These are phyloP conservation scores for Clavispora asparagi DNA, from an alignment of 805 yeast species.

Conservation along the genomic window DNA sequence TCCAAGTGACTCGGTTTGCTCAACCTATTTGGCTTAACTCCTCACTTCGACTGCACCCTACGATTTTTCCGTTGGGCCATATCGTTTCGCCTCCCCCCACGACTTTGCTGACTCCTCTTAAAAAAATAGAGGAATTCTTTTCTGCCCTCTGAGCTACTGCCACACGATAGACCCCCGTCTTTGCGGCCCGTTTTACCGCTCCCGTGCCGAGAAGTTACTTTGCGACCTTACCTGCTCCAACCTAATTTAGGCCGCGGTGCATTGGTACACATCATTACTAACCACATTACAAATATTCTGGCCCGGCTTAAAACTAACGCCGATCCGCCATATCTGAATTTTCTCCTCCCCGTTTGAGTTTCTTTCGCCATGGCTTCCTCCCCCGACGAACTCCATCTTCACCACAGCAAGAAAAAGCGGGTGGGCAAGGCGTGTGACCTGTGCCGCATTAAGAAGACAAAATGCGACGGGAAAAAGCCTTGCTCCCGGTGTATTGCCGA, in stretches of 20 bases:
- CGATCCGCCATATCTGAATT: neutral
- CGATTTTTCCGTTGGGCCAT: too few relatives aligned
- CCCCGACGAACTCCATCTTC: conserved; percentile 10
- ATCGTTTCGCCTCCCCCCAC: too few relatives aligned
- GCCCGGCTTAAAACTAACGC: neutral
- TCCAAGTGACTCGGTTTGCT: too few relatives aligned
- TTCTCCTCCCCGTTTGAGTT: neutral
- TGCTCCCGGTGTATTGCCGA: conserved; percentile 52
- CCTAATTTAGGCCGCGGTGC: neutral
- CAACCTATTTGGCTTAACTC: neutral
- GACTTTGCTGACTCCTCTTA: too few relatives aligned
- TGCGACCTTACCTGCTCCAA: too few relatives aligned
- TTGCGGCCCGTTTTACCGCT: too few relatives aligned
- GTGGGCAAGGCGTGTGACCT: conserved; percentile 64
- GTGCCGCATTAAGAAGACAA: conserved; percentile 58
- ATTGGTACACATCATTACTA: neutral
- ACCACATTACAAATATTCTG: neutral
- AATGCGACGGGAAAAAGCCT: conserved; percentile 60
- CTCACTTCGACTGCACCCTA: neutral
- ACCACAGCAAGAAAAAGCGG: conserved; percentile 40
- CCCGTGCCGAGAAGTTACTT: too few relatives aligned
- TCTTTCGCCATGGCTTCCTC: conserved; percentile 4
- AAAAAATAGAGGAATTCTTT: too few relatives aligned
- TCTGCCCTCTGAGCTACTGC: too few relatives aligned
- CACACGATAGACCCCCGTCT: too few relatives aligned